Evolutionary conservation across 371 early-diverging fungal genomes (phyloP), one percentile per base, ranked within the genome.

Genomic region (Circinella minor): DNA sequence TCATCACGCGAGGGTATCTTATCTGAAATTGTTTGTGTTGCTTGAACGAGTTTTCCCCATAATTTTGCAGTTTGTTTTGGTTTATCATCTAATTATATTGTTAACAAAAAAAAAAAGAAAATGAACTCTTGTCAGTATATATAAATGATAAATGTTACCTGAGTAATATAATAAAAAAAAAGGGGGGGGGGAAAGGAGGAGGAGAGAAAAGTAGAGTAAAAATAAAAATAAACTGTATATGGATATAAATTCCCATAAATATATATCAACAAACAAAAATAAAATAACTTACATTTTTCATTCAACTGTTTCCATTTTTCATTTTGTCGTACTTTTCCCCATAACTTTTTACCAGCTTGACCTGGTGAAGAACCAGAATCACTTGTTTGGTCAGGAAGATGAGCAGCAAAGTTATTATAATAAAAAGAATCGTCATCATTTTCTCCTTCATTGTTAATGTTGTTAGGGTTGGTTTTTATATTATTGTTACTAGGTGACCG

Each of bases 11-110:
- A 70, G 36, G 87, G 85, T 34, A 86, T 84, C 64, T 80, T 82
- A 17, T 83, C 84, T 51, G 86, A 81, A 70, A 89, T 78, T n/a
- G 70, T 83, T 49, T 89, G 87, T 37, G 87, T 89, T 61, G 89
- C 87, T 15, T 85, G 82, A 36, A 79, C 65, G n/a, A 89, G 62
- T 65, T 83, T 84, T 15, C 76, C 84, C 89, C 89, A 89, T n/a
- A 89, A 64, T 64, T 81, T 79, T 27, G 77, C 77, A 11, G 74
- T 68, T 34, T 74, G 74, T 66, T 79, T 78, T 15, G 77, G 67
- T 46, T 77, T 77, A 0, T 77, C 80, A 62, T 79, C 83, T 70
- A 49, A 38, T 39, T 14, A 55, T 66, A 63, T 14, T 27, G 48
- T n/a, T 14, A 57, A n/a, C 49, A 64, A 47, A 46, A 7, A 17